Conservation (phyloP, 2,329 filamentous ascomycete genomes). For the Neurospora crassa region DNA sequence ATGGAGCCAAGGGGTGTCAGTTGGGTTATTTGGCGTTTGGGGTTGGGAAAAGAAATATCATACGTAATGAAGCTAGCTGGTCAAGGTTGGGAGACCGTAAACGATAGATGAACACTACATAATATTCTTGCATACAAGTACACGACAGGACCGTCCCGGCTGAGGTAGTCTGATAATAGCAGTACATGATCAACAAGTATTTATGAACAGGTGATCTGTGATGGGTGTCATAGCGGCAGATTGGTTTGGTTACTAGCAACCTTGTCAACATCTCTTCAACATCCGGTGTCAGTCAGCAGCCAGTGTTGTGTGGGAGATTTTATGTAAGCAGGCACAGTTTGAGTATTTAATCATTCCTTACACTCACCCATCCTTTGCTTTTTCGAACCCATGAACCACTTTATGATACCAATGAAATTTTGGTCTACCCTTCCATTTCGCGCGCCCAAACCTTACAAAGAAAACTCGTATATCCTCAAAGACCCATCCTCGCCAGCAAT, state of each 20-base stretch:
- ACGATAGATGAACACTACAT: not conserved
- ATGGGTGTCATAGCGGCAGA: no score
- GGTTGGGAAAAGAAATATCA: not conserved
- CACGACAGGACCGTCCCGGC: not conserved
- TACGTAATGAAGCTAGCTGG: not conserved
- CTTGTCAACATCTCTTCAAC: not conserved
- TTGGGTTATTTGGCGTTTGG: not conserved
- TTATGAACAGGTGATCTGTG: not conserved
- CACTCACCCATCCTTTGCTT: not conserved
- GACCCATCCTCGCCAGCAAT: slow-evolving; percentile 53
- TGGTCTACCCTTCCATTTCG: slow-evolving; percentile 3
- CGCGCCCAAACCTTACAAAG: slow-evolving; percentile 4
- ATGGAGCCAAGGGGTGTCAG: not conserved
- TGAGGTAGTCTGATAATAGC: not conserved
- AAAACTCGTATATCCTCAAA: slow-evolving; percentile 39
- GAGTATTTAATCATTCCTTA: not conserved
- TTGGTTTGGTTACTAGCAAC: not conserved
- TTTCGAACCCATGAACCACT: not conserved
- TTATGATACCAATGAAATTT: slow-evolving; percentile 4
- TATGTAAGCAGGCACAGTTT: no score
- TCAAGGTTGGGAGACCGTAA: not conserved
- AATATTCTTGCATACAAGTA: not conserved
- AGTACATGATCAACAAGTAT: not conserved
- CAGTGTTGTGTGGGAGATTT: no score
- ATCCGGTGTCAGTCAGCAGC: no score